Percentiles rank a stretch among this genome's conserved stretches.
phyloP scores from a whole-genome alignment of 2,329 filamentous ascomycete genomes.

The Sporothrix phasma region DNA sequence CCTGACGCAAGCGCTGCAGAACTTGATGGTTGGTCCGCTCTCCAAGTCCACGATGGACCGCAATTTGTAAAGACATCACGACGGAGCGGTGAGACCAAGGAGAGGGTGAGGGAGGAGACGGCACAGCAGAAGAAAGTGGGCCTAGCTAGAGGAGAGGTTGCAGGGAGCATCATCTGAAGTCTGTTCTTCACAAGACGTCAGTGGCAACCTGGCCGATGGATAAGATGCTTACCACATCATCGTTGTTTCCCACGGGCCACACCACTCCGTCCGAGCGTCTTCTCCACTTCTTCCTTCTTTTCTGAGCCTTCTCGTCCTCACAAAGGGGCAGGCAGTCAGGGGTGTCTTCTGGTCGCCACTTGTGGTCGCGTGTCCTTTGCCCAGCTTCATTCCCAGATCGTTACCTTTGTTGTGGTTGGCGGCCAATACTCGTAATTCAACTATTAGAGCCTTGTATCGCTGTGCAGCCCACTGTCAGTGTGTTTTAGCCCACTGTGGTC shows the following conservation, averaged over 20 bases:
- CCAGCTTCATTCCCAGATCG: not conserved
- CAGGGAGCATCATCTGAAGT: no score
- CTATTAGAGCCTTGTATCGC: no score
- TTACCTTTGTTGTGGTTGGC: not conserved
- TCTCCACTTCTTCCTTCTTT: no score
- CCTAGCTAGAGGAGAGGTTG: no score
- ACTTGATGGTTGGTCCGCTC: constrained; percentile 7
- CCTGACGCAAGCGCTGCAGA: constrained; percentile 18
- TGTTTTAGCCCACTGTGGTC: not conserved
- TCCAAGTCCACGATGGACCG: not conserved
- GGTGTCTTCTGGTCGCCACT: no score
- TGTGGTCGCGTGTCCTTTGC: constrained; percentile 1
- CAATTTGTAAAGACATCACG: constrained; percentile 5
- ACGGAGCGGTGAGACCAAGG: not conserved
- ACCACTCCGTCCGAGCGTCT: no score
- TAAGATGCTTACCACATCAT: no score
- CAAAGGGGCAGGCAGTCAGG: no score
- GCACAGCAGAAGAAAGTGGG: not conserved
- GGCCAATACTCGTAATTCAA: not conserved
- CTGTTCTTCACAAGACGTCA: no score
- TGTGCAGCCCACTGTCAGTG: not conserved
- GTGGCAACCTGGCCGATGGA: no score
- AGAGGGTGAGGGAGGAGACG: not conserved
- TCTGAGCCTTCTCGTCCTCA: no score
- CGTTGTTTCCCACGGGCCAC: no score